phyloP scores from a whole-genome alignment of 2,329 filamentous ascomycete species.

The Stachybotrys echinatus region DNA sequence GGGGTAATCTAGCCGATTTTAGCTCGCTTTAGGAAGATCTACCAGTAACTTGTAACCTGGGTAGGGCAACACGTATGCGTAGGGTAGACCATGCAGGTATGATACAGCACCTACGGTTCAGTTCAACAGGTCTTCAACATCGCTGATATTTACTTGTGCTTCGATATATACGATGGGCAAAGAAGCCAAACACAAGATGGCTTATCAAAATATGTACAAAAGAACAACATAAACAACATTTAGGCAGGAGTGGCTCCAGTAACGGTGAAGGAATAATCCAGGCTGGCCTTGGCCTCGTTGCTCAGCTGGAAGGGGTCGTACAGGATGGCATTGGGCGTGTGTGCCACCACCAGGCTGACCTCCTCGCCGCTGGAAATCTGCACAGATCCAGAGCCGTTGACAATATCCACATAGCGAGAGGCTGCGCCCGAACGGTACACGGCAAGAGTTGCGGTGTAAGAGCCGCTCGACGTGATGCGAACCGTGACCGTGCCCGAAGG shows the following conservation, averaged over 20 bases:
- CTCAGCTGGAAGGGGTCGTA: slow-evolving; percentile 37
- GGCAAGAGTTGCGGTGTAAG: slow-evolving; percentile 35
- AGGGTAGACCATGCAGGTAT: too few relatives aligned
- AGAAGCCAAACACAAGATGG: too few relatives aligned
- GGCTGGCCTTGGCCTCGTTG: slow-evolving; percentile 27
- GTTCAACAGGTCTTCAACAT: too few relatives aligned
- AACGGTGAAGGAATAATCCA: slow-evolving; percentile 32
- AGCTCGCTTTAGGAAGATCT: too few relatives aligned
- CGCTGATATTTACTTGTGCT: too few relatives aligned
- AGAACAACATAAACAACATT: too few relatives aligned
- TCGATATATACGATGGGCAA: too few relatives aligned
- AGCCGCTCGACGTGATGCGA: slow-evolving; percentile 25
- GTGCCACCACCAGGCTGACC: slow-evolving; percentile 39
- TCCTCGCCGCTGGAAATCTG: slow-evolving; percentile 33
- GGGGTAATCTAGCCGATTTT: too few relatives aligned
- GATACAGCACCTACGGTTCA: too few relatives aligned
- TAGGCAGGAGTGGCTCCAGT: slow-evolving; percentile 20
- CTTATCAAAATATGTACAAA: background rate
- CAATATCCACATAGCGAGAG: slow-evolving; percentile 29
- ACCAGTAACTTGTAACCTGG: too few relatives aligned
- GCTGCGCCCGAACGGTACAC: slow-evolving; percentile 20
- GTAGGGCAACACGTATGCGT: too few relatives aligned
- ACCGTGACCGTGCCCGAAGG: slow-evolving; percentile 24
- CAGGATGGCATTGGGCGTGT: slow-evolving; percentile 37
- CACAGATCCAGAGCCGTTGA: slow-evolving; percentile 26